Evolutionary conservation across 2,329 filamentous ascomycete genomes (phyloP).

Genomic region (Harringtonia aguacate): DNA sequence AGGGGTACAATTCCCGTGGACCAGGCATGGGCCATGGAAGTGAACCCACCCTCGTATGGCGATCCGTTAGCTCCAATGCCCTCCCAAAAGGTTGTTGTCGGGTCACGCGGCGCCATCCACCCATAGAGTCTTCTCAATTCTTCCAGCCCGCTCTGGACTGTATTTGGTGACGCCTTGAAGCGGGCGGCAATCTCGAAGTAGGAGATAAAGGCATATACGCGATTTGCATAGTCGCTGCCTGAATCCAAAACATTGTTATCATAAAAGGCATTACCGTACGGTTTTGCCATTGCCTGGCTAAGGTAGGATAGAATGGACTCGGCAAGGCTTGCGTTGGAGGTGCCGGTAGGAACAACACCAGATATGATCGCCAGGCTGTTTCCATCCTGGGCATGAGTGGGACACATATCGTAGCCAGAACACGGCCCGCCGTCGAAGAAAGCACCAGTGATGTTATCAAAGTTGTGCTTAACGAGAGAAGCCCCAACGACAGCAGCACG

Average conservation of each 20-base stretch:
- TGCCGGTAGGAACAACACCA: conserved; percentile 17
- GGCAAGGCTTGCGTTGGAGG: conserved; percentile 17
- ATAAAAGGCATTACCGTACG: conserved; percentile 42
- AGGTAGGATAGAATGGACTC: conserved; percentile 29
- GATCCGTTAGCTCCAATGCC: conserved; percentile 31
- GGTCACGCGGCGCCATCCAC: conserved; percentile 37
- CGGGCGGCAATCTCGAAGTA: conserved; percentile 42
- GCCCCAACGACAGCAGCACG: conserved; percentile 23
- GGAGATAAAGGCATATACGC: conserved; percentile 41
- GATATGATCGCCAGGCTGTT: conserved; percentile 35
- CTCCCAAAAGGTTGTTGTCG: conserved; percentile 38
- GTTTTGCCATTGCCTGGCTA: conserved; percentile 19
- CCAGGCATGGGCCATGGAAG: conserved; percentile 41
- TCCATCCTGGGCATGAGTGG: conserved; percentile 38
- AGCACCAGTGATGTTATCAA: conserved; percentile 29
- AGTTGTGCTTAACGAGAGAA: conserved; percentile 27
- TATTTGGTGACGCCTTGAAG: conserved; percentile 18
- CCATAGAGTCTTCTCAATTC: conserved; percentile 35
- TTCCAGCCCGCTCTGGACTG: conserved; percentile 20
- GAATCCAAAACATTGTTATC: conserved; percentile 28
- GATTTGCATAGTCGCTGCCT: conserved; percentile 24
- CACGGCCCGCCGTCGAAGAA: conserved; percentile 32
- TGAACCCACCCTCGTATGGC: conserved; percentile 34
- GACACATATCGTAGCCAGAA: conserved; percentile 15
- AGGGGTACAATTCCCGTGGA: conserved; percentile 37